Percentiles rank a stretch among this genome's conserved stretches.
These are phyloP conservation scores for Bipolaris bicolor DNA, from an alignment of 2,329 filamentous ascomycete species.

Conservation along the genomic window DNA sequence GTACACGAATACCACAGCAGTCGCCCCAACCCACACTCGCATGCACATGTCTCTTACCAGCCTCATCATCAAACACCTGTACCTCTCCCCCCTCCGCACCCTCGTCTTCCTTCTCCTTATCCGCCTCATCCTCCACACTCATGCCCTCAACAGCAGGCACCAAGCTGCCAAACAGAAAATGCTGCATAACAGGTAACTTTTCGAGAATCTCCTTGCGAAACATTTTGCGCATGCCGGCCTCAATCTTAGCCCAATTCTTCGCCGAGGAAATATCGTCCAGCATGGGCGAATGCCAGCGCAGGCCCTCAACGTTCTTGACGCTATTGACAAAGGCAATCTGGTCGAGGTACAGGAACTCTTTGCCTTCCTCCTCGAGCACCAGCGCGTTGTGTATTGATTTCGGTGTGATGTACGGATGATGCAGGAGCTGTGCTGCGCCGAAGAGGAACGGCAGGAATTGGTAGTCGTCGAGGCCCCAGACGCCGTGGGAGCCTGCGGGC, in stretches of 20 bases:
- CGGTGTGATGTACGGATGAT: constrained; percentile 66
- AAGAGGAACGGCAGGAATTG: constrained; percentile 61
- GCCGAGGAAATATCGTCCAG: constrained; percentile 94
- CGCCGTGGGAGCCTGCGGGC: constrained; percentile 64
- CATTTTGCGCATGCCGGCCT: constrained; percentile 95
- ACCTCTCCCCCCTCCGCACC: constrained; percentile 57
- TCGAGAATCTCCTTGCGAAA: constrained; percentile 90
- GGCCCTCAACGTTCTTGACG: constrained; percentile 92
- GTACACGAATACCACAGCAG: constrained; percentile 97
- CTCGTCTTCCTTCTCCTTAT: constrained; percentile 51
- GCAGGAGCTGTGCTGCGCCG: constrained; percentile 61
- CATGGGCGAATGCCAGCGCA: constrained; percentile 98
- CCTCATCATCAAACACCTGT: constrained; percentile 65
- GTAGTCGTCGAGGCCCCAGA: constrained; percentile 61
- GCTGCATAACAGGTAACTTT: constrained; percentile 97
- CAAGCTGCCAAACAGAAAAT: constrained; percentile 90
- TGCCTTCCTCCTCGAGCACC: constrained; percentile 82
- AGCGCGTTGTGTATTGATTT: constrained; percentile 81
- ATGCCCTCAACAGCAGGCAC: constrained; percentile 82
- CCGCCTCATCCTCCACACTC: constrained; percentile 65
- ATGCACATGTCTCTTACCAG: constrained; percentile 73
- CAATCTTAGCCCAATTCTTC: constrained; percentile 89
- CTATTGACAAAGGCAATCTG: constrained; percentile 94
- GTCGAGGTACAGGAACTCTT: constrained; percentile 87
- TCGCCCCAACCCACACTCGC: constrained; percentile 79